Evolutionary conservation across 371 early-diverging fungal genomes (phyloP).

Genomic region (Zopfochytrium polystomum): DNA sequence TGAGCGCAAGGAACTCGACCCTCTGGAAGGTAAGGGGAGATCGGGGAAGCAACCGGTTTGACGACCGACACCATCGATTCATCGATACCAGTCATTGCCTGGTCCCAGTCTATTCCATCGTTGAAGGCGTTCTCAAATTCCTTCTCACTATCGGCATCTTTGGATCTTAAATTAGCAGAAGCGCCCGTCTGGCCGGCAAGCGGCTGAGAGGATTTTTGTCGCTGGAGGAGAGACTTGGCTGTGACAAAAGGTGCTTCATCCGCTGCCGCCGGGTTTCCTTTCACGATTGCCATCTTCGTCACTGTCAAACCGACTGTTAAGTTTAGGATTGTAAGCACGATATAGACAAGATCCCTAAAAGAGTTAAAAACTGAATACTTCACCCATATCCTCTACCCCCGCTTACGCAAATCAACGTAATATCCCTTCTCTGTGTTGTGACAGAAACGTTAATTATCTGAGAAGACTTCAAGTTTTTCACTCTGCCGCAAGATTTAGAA

Average conservation of each 20-base stretch:
- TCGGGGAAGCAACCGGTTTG: not conserved
- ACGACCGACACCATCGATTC: not conserved
- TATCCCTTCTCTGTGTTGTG: not conserved
- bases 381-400: conserved; percentile 34
- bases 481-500: too few relatives aligned
- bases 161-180: not conserved
- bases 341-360: not conserved
- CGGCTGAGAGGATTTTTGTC: not conserved
- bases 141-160: not conserved
- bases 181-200: not conserved
- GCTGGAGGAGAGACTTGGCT: too few relatives aligned
- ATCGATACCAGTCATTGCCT: not conserved
- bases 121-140: conserved; percentile 1
- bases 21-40: conserved; percentile 4
- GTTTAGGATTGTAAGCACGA: not conserved
- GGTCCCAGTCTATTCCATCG: conserved; percentile 1
- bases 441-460: not conserved
- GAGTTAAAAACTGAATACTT: not conserved
- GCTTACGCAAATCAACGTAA: not conserved
- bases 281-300: not conserved
- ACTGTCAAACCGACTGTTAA: not conserved
- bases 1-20: conserved; percentile 40
- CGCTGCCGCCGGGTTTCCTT: not conserved
- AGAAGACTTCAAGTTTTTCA: not conserved
- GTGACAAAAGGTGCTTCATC: not conserved